Conservation (phyloP, 2,329 filamentous ascomycete genomes). For the Arthrobotrys pseudoclavata region DNA sequence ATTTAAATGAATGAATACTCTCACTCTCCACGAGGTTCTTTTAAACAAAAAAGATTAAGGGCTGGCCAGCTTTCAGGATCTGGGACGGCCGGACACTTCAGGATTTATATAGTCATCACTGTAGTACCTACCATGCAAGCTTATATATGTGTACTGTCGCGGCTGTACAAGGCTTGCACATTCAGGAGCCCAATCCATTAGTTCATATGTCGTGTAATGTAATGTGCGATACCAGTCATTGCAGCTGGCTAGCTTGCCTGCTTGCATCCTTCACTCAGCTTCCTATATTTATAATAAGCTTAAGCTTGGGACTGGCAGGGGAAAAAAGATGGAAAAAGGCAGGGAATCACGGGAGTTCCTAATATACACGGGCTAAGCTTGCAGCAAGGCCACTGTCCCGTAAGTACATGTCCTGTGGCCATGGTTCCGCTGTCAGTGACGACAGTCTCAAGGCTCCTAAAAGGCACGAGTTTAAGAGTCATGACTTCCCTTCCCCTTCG, state of each 20-base stretch:
- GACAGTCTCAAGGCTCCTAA: constrained; percentile 9
- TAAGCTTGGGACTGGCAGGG: constrained; percentile 1
- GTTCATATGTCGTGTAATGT: not conserved
- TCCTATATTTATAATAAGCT: not conserved
- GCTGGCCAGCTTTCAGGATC: constrained; percentile 22
- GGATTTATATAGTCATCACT: constrained; percentile 25
- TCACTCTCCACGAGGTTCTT: not conserved
- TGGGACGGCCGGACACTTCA: not conserved
- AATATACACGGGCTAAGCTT: constrained; percentile 3
- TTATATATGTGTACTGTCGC: not conserved
- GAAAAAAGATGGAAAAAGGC: too few species aligned
- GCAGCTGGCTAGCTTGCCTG: not conserved
- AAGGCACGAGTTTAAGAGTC: constrained; percentile 51
- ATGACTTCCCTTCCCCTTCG: constrained; percentile 20
- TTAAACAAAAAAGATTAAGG: not conserved
- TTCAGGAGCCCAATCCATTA: constrained; percentile 4
- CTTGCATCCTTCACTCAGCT: not conserved
- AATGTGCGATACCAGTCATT: not conserved
- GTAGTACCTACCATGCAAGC: too few species aligned
- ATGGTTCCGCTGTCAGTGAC: constrained; percentile 19
- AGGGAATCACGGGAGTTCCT: constrained; percentile 21
- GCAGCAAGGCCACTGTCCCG: constrained; percentile 27
- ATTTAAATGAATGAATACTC: constrained; percentile 2
- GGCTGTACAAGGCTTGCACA: constrained; percentile 21
- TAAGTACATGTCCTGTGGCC: too few species aligned